Evolutionary conservation across 495 filamentous ascomycete species (phyloP), one percentile per base, ranked within the genome.

Genomic region (Neurospora tetrasperma): DNA sequence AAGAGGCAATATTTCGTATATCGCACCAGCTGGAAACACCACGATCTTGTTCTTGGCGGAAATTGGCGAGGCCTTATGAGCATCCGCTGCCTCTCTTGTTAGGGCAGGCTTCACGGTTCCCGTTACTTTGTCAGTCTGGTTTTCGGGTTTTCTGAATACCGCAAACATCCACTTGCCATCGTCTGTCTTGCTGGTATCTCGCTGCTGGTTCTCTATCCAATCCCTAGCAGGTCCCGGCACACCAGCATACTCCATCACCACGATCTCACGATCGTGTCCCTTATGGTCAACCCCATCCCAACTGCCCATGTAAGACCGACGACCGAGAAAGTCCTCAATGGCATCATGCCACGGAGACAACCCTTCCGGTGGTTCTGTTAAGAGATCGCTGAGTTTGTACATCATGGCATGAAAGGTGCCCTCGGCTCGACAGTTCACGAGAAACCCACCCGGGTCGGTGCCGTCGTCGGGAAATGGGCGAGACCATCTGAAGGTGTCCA

Each of bases 241-340:
- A 44, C 79, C 80, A n/a, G 48, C 70, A 66, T 75, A 82, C 70
- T 82, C 79, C 77, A 82, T 80, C 38, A 81, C 75, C 8, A 80
- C 73, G 31, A 80, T 59, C 72, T 82, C 79, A 54, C 80, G 72
- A 42, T 80, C 72, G 40, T 74, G 23, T 9, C 75, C 78, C 71
- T 80, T 79, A 69, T 79, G 76, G 66, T 81, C 80, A 35, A 81
- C 79, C 35, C 80, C 80, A 69, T 81, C 79, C 78, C 77, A 82
- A 42, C 70, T 77, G 31, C 80, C 80, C 12, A 70, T 38, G 66
- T 77, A 82, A 7, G 76, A 72, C 14, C 74, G 44, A 2, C 72
- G 46, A 5, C 39, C n/a, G 18, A 82, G 48, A 68, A 79, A 78
- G 11, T 72, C 70, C 62, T 79, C 72, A 20, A 81, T 76, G 4